These are phyloP conservation scores for Phytomonas francai DNA, from an alignment of 208 protist genomes.

Conservation along the genomic window DNA sequence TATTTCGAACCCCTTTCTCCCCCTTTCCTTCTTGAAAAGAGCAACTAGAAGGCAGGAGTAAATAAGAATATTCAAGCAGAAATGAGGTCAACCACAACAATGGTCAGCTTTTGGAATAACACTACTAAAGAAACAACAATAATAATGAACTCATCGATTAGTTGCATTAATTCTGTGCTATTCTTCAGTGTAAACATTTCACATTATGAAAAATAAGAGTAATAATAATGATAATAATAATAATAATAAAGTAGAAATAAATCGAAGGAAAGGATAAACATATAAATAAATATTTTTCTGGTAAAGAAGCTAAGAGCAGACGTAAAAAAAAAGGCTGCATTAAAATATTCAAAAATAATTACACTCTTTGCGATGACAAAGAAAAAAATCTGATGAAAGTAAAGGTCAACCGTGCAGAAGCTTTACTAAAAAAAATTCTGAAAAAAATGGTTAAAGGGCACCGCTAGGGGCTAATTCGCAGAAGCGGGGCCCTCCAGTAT, in stretches of 20 bases:
- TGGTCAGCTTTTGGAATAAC: not conserved
- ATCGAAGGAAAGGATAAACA: not conserved
- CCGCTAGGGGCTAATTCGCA: not conserved
- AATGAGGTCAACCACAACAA: conserved; percentile 5
- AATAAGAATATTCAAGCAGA: not conserved
- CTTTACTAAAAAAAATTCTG: not conserved
- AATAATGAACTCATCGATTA: conserved; percentile 5
- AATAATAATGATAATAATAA: conserved; percentile 13
- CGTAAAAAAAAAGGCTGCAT: not conserved
- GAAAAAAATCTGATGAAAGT: conserved; percentile 13
- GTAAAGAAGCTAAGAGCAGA: not conserved
- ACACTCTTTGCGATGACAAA: conserved; percentile 2
- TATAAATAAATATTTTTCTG: conserved; percentile 3
- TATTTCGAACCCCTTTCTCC: not conserved
- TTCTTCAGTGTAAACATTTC: conserved; percentile 1
- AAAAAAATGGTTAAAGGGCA: not conserved
- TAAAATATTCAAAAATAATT: conserved; percentile 4
- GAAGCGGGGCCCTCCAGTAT: not conserved
- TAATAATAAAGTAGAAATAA: not conserved
- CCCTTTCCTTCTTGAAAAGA: not conserved
- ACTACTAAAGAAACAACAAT: conserved; percentile 1
- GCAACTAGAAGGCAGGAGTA: not conserved
- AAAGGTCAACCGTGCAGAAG: not conserved
- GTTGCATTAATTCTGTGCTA: not conserved
- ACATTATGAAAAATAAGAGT: conserved; percentile 5